Conservation (phyloP, 352 stramenopile species). For the Pythium aquatile region DNA sequence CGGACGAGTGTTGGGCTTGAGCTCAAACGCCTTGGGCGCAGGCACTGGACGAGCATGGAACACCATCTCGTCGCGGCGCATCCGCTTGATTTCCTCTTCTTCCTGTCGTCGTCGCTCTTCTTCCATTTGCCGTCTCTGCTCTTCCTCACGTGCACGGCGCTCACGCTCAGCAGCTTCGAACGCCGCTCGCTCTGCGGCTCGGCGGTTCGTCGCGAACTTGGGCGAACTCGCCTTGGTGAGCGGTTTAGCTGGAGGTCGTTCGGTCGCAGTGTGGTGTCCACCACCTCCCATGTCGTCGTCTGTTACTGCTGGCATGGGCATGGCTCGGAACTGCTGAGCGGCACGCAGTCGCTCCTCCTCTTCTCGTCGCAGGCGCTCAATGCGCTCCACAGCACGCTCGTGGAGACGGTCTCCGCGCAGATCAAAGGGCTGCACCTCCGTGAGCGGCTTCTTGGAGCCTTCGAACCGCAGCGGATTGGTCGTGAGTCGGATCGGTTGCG, state of each 20-base stretch:
- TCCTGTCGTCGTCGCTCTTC: constrained; percentile 47
- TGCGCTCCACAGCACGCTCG: constrained; percentile 54
- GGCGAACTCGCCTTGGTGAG: constrained; percentile 31
- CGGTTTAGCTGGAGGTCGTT: constrained; percentile 10
- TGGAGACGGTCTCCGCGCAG: constrained; percentile 53
- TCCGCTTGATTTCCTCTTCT: constrained; percentile 66
- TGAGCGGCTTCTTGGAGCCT: constrained; percentile 69
- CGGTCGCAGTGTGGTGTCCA: not conserved
- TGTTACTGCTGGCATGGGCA: constrained; percentile 53
- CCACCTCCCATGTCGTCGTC: constrained; percentile 13
- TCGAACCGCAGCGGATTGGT: constrained; percentile 59
- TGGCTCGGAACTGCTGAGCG: constrained; percentile 52
- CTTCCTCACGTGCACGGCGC: constrained; percentile 61
- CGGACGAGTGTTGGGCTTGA: constrained; percentile 44
- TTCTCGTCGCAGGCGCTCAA: constrained; percentile 56
- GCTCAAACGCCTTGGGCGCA: constrained; percentile 40
- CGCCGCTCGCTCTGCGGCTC: constrained; percentile 56
- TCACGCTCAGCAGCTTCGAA: constrained; percentile 74
- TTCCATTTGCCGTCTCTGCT: constrained; percentile 49
- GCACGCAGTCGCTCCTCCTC: constrained; percentile 51
- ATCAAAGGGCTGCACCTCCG: constrained; percentile 64
- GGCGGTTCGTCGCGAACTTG: constrained; percentile 60
- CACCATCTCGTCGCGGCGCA: constrained; percentile 70
- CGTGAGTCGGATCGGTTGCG: constrained; percentile 63
- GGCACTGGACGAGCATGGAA: constrained; percentile 71